Base-by-base conservation (phyloP, 495 filamentous ascomycete species). In the Tuber microsphaerosporum region DNA sequence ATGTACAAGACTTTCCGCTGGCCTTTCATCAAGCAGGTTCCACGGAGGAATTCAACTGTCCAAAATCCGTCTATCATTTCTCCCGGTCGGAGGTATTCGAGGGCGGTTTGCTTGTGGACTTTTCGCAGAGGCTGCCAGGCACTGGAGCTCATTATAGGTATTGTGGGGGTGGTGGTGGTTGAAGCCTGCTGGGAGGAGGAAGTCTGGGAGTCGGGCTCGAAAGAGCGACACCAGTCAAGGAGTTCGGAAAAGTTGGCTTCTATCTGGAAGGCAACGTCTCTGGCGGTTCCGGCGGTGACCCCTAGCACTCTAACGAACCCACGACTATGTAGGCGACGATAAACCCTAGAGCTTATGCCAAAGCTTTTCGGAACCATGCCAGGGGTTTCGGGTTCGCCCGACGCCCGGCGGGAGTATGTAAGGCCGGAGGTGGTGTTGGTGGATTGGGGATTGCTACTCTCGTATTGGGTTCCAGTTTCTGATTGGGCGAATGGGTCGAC, bases 111-210 rank as follows among this genome's bases (percentile, higher is more conserved):
- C 77, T 89, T 92, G 82, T 90, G 87, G 5, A 92, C 80, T 80
- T 93, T 93, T 41, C 91, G 87, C 31, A 93, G 84, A 6, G 91
- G 91, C 16, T 91, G 85, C 87, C 90, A 92, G 6, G 31, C 34
- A 39, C 69, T 17, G 75, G 76, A 46, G 74, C 70, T 19, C 44
- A 46, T 20, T 46, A 65, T 34, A 31, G 61, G 51, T 75, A 80
- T 71, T 20, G 44, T 26, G 39, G 43, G 34, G 10, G 48, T 20
- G 20, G 42, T 44, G 17, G 9, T 8, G 34, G 75, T n/a, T n/a
- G n/a, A 46, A 12, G 46, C 31, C 56, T 65, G 56, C 26, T 9
- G 56, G 56, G 56, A 17, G 26, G 56, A 65, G 31, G 56, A 65
- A 34, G 56, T 26, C 26, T 65, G 56, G 9, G 43, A 48, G 20